These are phyloP conservation scores for Macrocybe gigantea DNA, from an alignment of 768 basidiomycete genomes.

Conservation along the genomic window DNA sequence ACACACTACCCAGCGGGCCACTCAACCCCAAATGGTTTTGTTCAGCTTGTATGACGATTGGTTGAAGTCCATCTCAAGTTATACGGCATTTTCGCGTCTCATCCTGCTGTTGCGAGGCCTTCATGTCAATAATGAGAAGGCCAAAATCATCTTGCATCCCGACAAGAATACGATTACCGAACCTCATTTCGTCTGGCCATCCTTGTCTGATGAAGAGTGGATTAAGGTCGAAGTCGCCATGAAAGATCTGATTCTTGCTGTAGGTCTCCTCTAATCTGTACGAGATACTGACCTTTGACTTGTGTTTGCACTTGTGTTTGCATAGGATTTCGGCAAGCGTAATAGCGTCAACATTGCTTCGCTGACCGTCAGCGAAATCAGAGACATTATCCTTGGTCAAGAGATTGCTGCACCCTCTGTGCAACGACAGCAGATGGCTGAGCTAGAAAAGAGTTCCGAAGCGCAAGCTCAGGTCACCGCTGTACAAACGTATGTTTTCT, in stretches of 20 bases:
- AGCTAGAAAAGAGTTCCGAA: slow-evolving; percentile 93
- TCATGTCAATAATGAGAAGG: slow-evolving; percentile 99
- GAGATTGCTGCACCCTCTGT: slow-evolving; percentile 95
- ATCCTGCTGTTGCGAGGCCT: slow-evolving; percentile 95
- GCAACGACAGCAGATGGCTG: slow-evolving; percentile 99
- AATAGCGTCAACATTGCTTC: slow-evolving; percentile 99
- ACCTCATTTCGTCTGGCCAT: slow-evolving; percentile 97
- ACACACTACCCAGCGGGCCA: slow-evolving; percentile 60
- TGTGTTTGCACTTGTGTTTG: slow-evolving; percentile 5
- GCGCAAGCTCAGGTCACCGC: slow-evolving; percentile 95
- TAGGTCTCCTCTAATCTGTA: slow-evolving; percentile 24
- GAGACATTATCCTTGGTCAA: slow-evolving; percentile 98
- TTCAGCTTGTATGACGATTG: slow-evolving; percentile 99
- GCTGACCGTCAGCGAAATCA: slow-evolving; percentile 91
- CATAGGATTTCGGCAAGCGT: slow-evolving; percentile 93
- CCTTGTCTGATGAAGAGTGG: slow-evolving; percentile 92
- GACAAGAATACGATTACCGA: slow-evolving; percentile 97
- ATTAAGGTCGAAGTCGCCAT: slow-evolving; percentile 98
- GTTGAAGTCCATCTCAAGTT: slow-evolving; percentile 98
- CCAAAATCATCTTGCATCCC: slow-evolving; percentile 95
- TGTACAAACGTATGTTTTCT: slow-evolving; percentile 66
- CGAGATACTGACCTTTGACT: not conserved
- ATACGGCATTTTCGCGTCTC: slow-evolving; percentile 97
- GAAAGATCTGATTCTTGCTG: slow-evolving; percentile 92
- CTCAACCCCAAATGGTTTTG: slow-evolving; percentile 98